Evolutionary conservation across 352 stramenopile genomes (phyloP), one percentile per base, ranked within the genome.

Genomic region (Globisporangium cylindrosporum): DNA sequence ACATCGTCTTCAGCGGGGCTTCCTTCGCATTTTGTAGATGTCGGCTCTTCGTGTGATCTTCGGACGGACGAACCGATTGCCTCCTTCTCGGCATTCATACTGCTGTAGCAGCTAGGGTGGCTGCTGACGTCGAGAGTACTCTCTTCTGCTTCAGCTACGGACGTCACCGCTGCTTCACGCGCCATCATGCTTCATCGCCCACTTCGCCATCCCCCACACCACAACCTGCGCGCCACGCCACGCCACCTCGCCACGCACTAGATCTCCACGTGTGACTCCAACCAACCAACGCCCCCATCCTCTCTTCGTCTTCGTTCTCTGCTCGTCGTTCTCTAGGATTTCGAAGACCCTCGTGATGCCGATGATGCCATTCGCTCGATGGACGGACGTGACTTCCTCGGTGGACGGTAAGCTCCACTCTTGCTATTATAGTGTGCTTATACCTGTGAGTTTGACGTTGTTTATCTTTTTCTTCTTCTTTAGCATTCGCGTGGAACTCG

Each of bases 361-460:
- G 88, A 95, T 56, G 88, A 95, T 66, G 82, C 88, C 54, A 95
- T 95, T 75, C 85, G 84, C 73, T 89, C 82, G 24, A 94, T 95
- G 86, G 86, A 95, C 68, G 86, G 86, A 60, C 85, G 83, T 34
- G 88, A 95, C 71, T 92, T 94, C 75, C 81, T 95, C 62, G 88
- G 88, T 69, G 88, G 86, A 80, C 80, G 86, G 86, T 94, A 78
- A 66, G 74, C 2, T 32, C 63, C 6, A 58, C 49, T 51, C 3
- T 22, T 46, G 4, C 4, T 53, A 34, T 41, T 46, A 48, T 32
- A 12, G 15, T 49, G 41, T 9, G 5, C 20, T 0, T 72, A 18
- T 12, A 14, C 51, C 20, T 59, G 20, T 41, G 36, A 22, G 22
- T 24, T 66, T 38, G 29, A 60, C 54, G 15, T 14, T 58, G 48